Evolutionary conservation across 2,329 filamentous ascomycete genomes (phyloP).

Genomic region (Ceratocystis smalleyi): DNA sequence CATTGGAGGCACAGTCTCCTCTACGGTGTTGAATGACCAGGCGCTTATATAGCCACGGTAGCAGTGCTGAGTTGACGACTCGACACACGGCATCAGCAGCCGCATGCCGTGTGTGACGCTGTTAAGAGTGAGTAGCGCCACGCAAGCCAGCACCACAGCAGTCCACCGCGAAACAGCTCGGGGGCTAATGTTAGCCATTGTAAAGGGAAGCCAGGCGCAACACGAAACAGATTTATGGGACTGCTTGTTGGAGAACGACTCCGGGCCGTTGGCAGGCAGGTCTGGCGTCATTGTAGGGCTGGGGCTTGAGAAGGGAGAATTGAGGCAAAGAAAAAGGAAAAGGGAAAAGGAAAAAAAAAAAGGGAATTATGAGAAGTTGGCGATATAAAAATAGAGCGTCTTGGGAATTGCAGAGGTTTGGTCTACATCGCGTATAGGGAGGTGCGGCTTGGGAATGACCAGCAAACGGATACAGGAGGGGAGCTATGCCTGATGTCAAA

Average conservation of each 20-base stretch:
- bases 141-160: slow-evolving; percentile 4
- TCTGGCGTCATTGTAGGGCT: background rate
- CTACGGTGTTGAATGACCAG: slow-evolving; percentile 31
- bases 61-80: slow-evolving; percentile 19
- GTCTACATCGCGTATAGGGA: background rate
- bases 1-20: slow-evolving; percentile 17
- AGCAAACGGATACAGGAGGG: too few relatives aligned
- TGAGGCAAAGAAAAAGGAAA: background rate
- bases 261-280: background rate
- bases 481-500: too few relatives aligned
- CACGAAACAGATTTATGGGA: background rate
- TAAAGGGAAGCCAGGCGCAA: background rate
- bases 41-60: slow-evolving; percentile 24
- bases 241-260: background rate
- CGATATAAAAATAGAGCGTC: background rate
- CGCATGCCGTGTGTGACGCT: slow-evolving; percentile 21
- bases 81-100: slow-evolving; percentile 20
- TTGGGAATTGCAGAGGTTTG: background rate
- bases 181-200: background rate
- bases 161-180: slow-evolving; percentile 8
- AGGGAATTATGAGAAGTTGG: background rate
- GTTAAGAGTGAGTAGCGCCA: slow-evolving; percentile 17
- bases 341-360: background rate
- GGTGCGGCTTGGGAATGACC: background rate
- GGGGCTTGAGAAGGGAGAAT: background rate